These are phyloP conservation scores for Colletotrichum sp. DNA, from an alignment of 2,329 filamentous ascomycete genomes.

Conservation along the genomic window DNA sequence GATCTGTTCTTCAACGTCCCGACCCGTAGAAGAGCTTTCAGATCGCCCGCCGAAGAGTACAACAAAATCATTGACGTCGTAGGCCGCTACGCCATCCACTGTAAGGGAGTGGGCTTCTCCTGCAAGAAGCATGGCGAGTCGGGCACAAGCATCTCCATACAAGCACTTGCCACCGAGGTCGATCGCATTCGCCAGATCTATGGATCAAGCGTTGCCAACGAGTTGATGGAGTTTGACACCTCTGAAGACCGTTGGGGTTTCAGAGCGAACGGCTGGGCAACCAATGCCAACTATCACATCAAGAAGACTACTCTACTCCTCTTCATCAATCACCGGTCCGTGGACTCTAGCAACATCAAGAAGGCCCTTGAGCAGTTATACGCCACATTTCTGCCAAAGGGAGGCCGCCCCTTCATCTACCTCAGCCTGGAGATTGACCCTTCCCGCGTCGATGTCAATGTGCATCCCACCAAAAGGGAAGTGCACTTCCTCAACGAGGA, in stretches of 20 bases:
- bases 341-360: conserved; percentile 87
- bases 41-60: conserved; percentile 92
- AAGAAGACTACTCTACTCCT: conserved; percentile 88
- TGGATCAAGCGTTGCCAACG: conserved; percentile 82
- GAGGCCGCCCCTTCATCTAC: conserved; percentile 92
- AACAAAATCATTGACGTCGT: conserved; percentile 97
- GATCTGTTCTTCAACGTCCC: conserved; percentile 98
- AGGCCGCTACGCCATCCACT: conserved; percentile 92
- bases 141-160: conserved; percentile 80
- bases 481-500: conserved; percentile 98
- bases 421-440: conserved; percentile 93
- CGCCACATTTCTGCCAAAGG: conserved; percentile 85
- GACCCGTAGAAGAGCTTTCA: conserved; percentile 85
- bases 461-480: conserved; percentile 95
- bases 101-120: conserved; percentile 87
- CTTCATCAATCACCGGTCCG: conserved; percentile 95
- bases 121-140: conserved; percentile 97
- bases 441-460: conserved; percentile 91
- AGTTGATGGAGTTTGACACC: conserved; percentile 78
- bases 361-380: conserved; percentile 94
- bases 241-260: conserved; percentile 84
- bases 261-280: conserved; percentile 79
- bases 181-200: conserved; percentile 93
- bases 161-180: conserved; percentile 71
- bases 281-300: conserved; percentile 92